These are phyloP conservation scores for Orbilia oligospora DNA, from an alignment of 2,329 filamentous ascomycete species.

Conservation along the genomic window DNA sequence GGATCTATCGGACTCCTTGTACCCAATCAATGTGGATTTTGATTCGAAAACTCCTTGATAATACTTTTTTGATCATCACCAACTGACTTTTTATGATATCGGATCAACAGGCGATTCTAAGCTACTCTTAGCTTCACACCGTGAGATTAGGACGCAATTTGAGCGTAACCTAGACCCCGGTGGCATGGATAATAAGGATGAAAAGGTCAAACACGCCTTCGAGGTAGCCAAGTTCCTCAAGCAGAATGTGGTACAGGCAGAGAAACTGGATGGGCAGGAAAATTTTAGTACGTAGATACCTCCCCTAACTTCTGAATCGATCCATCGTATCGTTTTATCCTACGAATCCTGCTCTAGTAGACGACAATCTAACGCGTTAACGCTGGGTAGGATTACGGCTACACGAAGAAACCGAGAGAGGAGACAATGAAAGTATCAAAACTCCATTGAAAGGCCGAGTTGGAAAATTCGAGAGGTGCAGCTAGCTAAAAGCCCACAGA, in stretches of 20 bases:
- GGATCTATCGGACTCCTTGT: neutral
- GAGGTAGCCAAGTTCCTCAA: constrained; percentile 84
- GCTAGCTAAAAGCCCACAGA: constrained; percentile 7
- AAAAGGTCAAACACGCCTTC: constrained; percentile 79
- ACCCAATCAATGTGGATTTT: too few relatives aligned
- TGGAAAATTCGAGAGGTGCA: constrained; percentile 42
- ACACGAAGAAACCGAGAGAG: constrained; percentile 89
- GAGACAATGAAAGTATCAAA: constrained; percentile 93
- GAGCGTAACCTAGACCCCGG: constrained; percentile 75
- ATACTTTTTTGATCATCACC: too few relatives aligned
- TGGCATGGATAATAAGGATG: constrained; percentile 70
- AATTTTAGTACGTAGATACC: constrained; percentile 74
- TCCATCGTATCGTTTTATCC: neutral
- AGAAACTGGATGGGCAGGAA: constrained; percentile 69
- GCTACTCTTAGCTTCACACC: constrained; percentile 78
- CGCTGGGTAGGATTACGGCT: constrained; percentile 79
- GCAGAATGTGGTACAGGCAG: constrained; percentile 90
- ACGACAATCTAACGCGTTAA: neutral
- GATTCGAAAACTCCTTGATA: too few relatives aligned
- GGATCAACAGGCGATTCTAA: constrained; percentile 76
- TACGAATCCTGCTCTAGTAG: neutral
- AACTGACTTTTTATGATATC: neutral
- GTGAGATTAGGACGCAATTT: constrained; percentile 81
- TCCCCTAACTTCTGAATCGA: neutral
- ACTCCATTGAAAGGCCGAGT: constrained; percentile 67